Conservation (phyloP, 441 rosid species). For the Erodium trifolium region DNA sequence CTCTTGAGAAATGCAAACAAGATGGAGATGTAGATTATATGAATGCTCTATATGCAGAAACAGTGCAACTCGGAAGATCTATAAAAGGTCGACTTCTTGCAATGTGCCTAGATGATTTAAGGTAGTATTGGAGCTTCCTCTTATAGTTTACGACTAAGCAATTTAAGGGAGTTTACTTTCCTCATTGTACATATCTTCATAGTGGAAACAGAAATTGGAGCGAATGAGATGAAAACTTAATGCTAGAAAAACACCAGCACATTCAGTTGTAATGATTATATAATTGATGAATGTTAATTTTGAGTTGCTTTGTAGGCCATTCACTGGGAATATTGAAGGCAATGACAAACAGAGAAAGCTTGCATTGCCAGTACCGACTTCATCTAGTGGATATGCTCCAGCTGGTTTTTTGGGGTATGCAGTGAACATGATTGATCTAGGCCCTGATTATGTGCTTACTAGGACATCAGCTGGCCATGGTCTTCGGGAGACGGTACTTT, state of each 20-base stretch:
- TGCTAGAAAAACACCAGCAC: no score
- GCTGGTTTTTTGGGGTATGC: slow-evolving; percentile 61
- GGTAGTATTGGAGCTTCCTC: slow-evolving; percentile 23
- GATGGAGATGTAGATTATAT: slow-evolving; percentile 31
- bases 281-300: slow-evolving; percentile 5
- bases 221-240: no score
- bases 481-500: slow-evolving; percentile 54
- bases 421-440: slow-evolving; percentile 47
- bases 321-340: slow-evolving; percentile 22
- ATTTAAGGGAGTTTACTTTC: no score
- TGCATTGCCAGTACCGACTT: slow-evolving; percentile 33
- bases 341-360: slow-evolving; percentile 40
- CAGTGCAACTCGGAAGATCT: slow-evolving; percentile 33
- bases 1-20: slow-evolving; percentile 28
- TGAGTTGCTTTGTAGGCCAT: slow-evolving; percentile 29
- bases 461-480: slow-evolving; percentile 33
- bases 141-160: no score
- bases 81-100: slow-evolving; percentile 39
- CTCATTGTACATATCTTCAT: no score
- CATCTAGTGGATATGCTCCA: slow-evolving; percentile 32
- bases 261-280: background rate
- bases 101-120: slow-evolving; percentile 43
- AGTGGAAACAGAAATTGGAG: no score
- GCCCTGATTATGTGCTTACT: slow-evolving; percentile 14
- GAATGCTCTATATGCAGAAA: slow-evolving; percentile 35